Conservation (phyloP, 2,329 filamentous ascomycete genomes). For the Aureobasidium sp. region DNA sequence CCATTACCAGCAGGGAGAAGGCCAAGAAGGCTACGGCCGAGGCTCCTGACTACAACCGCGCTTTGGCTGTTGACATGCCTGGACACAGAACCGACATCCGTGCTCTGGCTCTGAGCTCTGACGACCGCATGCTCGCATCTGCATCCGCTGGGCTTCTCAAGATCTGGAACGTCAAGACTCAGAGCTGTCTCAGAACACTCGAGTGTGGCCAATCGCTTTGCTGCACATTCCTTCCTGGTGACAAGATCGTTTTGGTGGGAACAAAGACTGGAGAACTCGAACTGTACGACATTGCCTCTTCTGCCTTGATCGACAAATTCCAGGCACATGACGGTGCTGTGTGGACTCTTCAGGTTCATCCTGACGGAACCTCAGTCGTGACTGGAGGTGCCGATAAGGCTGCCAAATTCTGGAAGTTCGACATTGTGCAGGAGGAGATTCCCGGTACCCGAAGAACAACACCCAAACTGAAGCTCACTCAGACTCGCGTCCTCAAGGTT, state of each 20-base stretch:
- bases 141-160: conserved; percentile 88
- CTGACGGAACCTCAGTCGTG: conserved; percentile 83
- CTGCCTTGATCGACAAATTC: conserved; percentile 78
- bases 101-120: conserved; percentile 79
- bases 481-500: conserved; percentile 80
- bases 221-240: conserved; percentile 87
- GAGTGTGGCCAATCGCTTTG: conserved; percentile 95
- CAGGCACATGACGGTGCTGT: conserved; percentile 85
- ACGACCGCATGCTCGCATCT: conserved; percentile 93
- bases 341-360: conserved; percentile 90
- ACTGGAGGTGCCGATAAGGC: conserved; percentile 94
- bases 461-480: conserved; percentile 75
- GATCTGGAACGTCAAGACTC: conserved; percentile 91
- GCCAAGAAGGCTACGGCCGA: conserved; percentile 62
- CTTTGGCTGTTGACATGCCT: conserved; percentile 76
- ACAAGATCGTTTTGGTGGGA: conserved; percentile 89
- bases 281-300: conserved; percentile 92
- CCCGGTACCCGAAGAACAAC: conserved; percentile 84
- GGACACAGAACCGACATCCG: conserved; percentile 91
- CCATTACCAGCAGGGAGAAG: conserved; percentile 61
- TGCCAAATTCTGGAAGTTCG: conserved; percentile 96
- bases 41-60: conserved; percentile 70
- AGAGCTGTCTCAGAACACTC: conserved; percentile 82
- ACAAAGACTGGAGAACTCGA: conserved; percentile 92
- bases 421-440: conserved; percentile 89